Conservation (phyloP, 495 filamentous ascomycete genomes). For the Penicillium desertorum region DNA sequence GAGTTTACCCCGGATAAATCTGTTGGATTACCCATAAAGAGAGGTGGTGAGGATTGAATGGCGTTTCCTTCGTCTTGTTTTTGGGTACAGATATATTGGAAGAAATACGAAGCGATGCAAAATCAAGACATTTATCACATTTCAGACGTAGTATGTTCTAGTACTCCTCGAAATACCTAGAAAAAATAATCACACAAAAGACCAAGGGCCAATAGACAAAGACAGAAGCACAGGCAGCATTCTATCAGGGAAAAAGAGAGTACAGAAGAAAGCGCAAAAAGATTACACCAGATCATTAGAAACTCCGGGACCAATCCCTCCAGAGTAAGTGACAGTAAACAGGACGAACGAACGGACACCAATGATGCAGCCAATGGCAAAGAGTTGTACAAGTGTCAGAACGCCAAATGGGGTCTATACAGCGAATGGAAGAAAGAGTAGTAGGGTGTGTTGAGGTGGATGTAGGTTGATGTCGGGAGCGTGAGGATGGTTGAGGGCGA, state of each 20-base stretch:
- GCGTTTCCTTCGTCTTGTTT: too few species aligned
- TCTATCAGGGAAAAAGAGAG: conserved; percentile 9
- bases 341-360: conserved; percentile 24
- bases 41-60: too few species aligned
- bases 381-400: conserved; percentile 23
- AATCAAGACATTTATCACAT: conserved; percentile 21
- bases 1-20: background rate
- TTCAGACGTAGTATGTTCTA: conserved; percentile 13
- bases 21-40: background rate
- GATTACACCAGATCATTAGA: conserved; percentile 29
- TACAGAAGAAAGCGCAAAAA: conserved; percentile 16
- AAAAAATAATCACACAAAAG: background rate
- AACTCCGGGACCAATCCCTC: conserved; percentile 25
- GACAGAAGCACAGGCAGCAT: conserved; percentile 12
- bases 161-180: conserved; percentile 5
- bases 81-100: too few species aligned
- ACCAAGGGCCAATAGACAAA: conserved; percentile 11
- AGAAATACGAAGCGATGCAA: background rate
- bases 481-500: background rate
- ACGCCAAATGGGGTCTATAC: conserved; percentile 31
- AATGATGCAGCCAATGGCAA: conserved; percentile 26
- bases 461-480: background rate
- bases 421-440: conserved; percentile 25
- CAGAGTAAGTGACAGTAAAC: conserved; percentile 14
- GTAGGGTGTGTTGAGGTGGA: background rate